phyloP scores from a whole-genome alignment of 1,284 basidiomycete genomes.

The Austroboletus niveus region DNA sequence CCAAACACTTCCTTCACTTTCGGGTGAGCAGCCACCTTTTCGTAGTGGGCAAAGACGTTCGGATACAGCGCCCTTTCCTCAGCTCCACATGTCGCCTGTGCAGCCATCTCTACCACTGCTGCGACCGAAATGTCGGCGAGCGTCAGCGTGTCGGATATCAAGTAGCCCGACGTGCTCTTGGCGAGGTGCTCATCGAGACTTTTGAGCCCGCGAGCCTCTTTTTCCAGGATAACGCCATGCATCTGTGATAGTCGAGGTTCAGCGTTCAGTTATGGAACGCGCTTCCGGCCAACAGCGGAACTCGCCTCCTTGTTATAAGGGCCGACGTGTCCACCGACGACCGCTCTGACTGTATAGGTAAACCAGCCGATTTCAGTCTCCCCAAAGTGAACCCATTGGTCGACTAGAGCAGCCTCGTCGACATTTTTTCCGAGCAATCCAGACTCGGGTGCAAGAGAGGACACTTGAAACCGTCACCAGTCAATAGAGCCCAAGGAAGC shows the following conservation, averaged over 20 bases:
- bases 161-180: conserved; percentile 44
- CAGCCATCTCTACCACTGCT: conserved; percentile 36
- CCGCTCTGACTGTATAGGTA: conserved; percentile 20
- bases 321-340: conserved; percentile 21
- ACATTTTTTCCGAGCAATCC: conserved; percentile 47
- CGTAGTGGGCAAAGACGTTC: conserved; percentile 52
- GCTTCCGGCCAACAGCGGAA: background rate
- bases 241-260: conserved; percentile 20
- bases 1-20: conserved; percentile 43
- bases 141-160: conserved; percentile 59
- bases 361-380: conserved; percentile 44
- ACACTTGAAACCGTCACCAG: conserved; percentile 35
- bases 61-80: conserved; percentile 44
- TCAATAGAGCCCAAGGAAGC: background rate
- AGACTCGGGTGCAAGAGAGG: conserved; percentile 49
- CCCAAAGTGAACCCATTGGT: conserved; percentile 53
- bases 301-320: conserved; percentile 30
- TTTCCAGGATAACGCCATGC: conserved; percentile 20
- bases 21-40: conserved; percentile 49
- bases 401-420: conserved; percentile 49
- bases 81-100: conserved; percentile 39
- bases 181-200: conserved; percentile 51
- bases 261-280: background rate
- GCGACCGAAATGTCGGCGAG: conserved; percentile 59
- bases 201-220: conserved; percentile 31